Evolutionary conservation across 495 filamentous ascomycete species (phyloP).

Genomic region (Aspergillus wentii): DNA sequence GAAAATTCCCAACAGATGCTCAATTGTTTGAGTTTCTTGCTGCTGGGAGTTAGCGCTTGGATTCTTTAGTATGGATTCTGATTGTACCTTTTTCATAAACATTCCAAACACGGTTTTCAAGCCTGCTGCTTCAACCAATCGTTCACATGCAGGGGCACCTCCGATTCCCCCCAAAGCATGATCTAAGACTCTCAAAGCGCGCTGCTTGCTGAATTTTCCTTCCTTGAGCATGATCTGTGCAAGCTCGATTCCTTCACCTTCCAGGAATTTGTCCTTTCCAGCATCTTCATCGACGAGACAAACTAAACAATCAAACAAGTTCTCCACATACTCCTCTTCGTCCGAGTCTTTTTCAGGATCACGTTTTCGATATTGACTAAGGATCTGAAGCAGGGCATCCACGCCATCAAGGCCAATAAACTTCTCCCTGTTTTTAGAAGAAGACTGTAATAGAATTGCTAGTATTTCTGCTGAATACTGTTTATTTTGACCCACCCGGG

Average conservation of each 20-base stretch:
- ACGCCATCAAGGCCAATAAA: slow-evolving; percentile 66
- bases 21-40: slow-evolving; percentile 63
- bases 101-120: slow-evolving; percentile 78
- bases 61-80: not conserved
- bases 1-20: slow-evolving; percentile 89
- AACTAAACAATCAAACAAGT: slow-evolving; percentile 79
- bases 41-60: slow-evolving; percentile 22
- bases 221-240: slow-evolving; percentile 83
- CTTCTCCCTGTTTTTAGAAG: slow-evolving; percentile 54
- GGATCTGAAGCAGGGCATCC: slow-evolving; percentile 75
- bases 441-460: slow-evolving; percentile 77
- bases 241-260: slow-evolving; percentile 89
- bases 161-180: slow-evolving; percentile 65
- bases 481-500: slow-evolving; percentile 75
- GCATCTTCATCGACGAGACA: slow-evolving; percentile 70
- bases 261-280: slow-evolving; percentile 79
- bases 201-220: slow-evolving; percentile 71
- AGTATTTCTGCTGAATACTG: slow-evolving; percentile 92
- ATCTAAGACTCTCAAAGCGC: slow-evolving; percentile 76
- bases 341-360: slow-evolving; percentile 84
- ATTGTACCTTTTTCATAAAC: slow-evolving; percentile 79
- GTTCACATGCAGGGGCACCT: slow-evolving; percentile 58
- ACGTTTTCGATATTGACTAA: slow-evolving; percentile 82
- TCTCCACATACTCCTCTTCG: slow-evolving; percentile 93
- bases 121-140: slow-evolving; percentile 76